Percentiles rank a stretch among this genome's conserved stretches.
Evolutionary conservation across 2,329 filamentous ascomycete genomes (phyloP).

Genomic region (Tolypocladium pustulatum): DNA sequence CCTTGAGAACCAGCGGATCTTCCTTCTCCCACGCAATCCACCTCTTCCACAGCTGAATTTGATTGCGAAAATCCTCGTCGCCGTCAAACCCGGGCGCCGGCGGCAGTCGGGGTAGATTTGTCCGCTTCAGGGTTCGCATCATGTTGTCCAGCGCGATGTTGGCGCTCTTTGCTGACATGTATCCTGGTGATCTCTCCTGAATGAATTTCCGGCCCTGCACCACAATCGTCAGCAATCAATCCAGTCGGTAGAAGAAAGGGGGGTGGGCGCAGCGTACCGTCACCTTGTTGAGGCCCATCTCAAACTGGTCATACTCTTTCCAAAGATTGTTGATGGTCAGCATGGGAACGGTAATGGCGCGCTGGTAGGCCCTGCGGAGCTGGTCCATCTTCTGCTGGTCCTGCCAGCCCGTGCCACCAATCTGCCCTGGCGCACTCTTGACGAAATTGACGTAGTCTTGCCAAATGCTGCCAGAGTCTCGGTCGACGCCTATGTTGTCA

Average conservation of each 20-base stretch:
- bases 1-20: slow-evolving; percentile 76
- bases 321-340: slow-evolving; percentile 74
- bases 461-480: slow-evolving; percentile 84
- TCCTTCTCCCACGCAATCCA: slow-evolving; percentile 96
- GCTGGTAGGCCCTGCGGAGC: slow-evolving; percentile 84
- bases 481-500: slow-evolving; percentile 80
- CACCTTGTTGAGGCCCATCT: slow-evolving; percentile 86
- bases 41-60: slow-evolving; percentile 81
- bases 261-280: slow-evolving; percentile 49
- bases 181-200: slow-evolving; percentile 82
- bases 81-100: slow-evolving; percentile 81
- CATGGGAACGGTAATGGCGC: slow-evolving; percentile 79
- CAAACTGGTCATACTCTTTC: slow-evolving; percentile 97
- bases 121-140: slow-evolving; percentile 63
- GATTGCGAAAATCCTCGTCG: slow-evolving; percentile 70
- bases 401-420: slow-evolving; percentile 85
- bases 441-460: slow-evolving; percentile 91
- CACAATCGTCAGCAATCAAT: slow-evolving; percentile 6
- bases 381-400: slow-evolving; percentile 97
- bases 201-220: slow-evolving; percentile 83
- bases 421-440: slow-evolving; percentile 72
- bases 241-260: slow-evolving; percentile 1
- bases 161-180: slow-evolving; percentile 91
- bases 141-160: slow-evolving; percentile 87
- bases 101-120: slow-evolving; percentile 69